Conservation (phyloP, 495 filamentous ascomycete species). For the Pseudotulostoma volvatum region DNA sequence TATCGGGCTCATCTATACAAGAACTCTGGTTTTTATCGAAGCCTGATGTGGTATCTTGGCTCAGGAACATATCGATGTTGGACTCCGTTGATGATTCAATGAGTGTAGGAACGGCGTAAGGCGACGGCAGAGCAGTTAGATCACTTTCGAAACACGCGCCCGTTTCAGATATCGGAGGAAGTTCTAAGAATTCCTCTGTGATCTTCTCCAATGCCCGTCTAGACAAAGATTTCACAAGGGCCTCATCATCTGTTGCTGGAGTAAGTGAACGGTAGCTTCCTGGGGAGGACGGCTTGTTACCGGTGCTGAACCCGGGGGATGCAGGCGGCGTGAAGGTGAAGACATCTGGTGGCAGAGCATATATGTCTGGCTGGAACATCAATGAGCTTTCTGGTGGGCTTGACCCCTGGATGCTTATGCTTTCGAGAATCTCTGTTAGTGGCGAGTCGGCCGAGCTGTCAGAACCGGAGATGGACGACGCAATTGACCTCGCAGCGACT, state of each 20-base stretch:
- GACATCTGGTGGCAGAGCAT: slow-evolving; percentile 23
- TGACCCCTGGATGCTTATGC: slow-evolving; percentile 32
- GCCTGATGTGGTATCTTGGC: slow-evolving; percentile 19
- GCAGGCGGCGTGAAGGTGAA: slow-evolving; percentile 34
- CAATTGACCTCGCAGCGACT: slow-evolving; percentile 23
- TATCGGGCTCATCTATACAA: slow-evolving; percentile 13
- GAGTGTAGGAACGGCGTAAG: slow-evolving; percentile 25
- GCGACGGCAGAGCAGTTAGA: slow-evolving; percentile 17
- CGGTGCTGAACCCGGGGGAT: slow-evolving; percentile 24
- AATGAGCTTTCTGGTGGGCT: slow-evolving; percentile 23
- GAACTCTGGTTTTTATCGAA: slow-evolving; percentile 19
- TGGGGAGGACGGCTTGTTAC: slow-evolving; percentile 31
- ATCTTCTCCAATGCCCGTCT: slow-evolving; percentile 11
- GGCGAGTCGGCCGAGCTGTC: slow-evolving; percentile 16
- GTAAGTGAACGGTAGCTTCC: slow-evolving; percentile 30
- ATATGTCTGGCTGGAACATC: slow-evolving; percentile 25
- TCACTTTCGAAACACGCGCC: slow-evolving; percentile 22
- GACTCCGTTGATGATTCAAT: slow-evolving; percentile 24
- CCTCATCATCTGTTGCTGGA: slow-evolving; percentile 27
- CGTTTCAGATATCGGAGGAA: slow-evolving; percentile 13
- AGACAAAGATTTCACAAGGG: slow-evolving; percentile 19
- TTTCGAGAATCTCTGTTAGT: slow-evolving; percentile 21
- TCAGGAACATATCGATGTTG: slow-evolving; percentile 33
- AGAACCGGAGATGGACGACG: slow-evolving; percentile 20
- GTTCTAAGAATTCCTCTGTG: slow-evolving; percentile 9